phyloP scores from a whole-genome alignment of 2,329 filamentous ascomycete species.

The Beauveria pseudobassiana region DNA sequence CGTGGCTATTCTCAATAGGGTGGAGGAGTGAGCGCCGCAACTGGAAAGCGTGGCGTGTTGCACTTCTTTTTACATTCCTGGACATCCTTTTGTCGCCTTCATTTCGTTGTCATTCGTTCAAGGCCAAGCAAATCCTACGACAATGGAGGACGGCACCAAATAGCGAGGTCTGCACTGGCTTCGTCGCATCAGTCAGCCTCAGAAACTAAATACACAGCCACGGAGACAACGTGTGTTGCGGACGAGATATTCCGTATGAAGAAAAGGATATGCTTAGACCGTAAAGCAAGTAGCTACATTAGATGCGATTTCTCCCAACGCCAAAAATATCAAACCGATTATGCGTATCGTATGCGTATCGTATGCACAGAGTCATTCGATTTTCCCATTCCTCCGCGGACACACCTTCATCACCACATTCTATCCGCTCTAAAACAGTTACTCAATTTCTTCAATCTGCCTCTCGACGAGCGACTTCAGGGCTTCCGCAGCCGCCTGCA shows the following conservation, averaged over 20 bases:
- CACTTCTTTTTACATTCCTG: background rate
- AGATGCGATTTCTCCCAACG: slow-evolving; percentile 1
- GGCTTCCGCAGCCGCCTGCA: slow-evolving; percentile 64
- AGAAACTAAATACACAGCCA: background rate
- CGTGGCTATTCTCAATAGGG: slow-evolving; percentile 55
- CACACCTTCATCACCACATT: background rate
- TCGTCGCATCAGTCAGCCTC: background rate
- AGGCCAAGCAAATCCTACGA: too few relatives aligned
- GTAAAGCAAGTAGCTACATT: background rate
- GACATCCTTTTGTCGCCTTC: background rate
- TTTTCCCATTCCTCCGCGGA: background rate
- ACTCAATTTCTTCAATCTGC: slow-evolving; percentile 16
- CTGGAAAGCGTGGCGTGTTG: background rate
- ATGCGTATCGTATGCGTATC: background rate
- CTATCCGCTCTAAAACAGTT: background rate
- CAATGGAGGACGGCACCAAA: too few relatives aligned
- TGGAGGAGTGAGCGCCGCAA: slow-evolving; percentile 27
- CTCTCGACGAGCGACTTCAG: slow-evolving; percentile 58
- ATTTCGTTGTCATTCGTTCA: background rate
- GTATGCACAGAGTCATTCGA: background rate
- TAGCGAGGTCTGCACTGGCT: background rate
- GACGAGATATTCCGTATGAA: background rate
- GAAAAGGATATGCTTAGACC: background rate
- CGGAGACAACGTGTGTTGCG: background rate
- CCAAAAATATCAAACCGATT: background rate